A percentile compares a stretch with the other conserved stretches of the same genome.
Conservation (phyloP, 495 filamentous ascomycete genomes). For the Poronia punctata region DNA sequence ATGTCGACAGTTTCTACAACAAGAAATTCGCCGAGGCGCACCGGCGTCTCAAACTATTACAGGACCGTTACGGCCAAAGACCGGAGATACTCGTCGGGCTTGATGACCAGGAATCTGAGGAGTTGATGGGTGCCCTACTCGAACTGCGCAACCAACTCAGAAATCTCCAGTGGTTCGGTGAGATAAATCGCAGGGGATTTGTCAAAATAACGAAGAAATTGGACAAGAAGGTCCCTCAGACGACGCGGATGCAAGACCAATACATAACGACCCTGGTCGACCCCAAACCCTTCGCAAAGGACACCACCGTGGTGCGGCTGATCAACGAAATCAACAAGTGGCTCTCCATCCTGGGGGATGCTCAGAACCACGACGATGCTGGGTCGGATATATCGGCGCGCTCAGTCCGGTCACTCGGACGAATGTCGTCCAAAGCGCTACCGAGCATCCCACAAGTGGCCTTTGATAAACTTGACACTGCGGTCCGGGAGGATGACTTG, state of each 20-base stretch:
- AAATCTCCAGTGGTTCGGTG: constrained; percentile 95
- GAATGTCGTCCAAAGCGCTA: constrained; percentile 60
- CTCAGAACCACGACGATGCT: constrained; percentile 61
- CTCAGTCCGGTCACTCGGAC: constrained; percentile 64
- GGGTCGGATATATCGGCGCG: constrained; percentile 49
- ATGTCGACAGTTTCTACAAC: constrained; percentile 92
- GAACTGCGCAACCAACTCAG: constrained; percentile 80
- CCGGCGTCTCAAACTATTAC: constrained; percentile 73
- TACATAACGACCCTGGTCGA: constrained; percentile 88
- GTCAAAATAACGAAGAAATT: constrained; percentile 98
- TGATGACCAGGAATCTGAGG: constrained; percentile 73
- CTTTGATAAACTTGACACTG: constrained; percentile 68
- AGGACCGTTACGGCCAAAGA: constrained; percentile 71
- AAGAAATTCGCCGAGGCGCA: constrained; percentile 80
- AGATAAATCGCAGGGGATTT: constrained; percentile 91
- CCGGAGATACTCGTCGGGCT: constrained; percentile 41
- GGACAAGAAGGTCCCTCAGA: constrained; percentile 76
- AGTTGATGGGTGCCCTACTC: constrained; percentile 79
- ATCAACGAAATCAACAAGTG: constrained; percentile 82
- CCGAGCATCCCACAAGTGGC: constrained; percentile 59
- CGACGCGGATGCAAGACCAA: constrained; percentile 72
- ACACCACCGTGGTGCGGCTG: constrained; percentile 53
- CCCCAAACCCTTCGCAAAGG: constrained; percentile 74
- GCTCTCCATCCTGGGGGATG: constrained; percentile 73
- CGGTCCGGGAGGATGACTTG: constrained; percentile 68